phyloP scores from a whole-genome alignment of 192 early-diverging fungal species.

The Paraglomus occultum region DNA sequence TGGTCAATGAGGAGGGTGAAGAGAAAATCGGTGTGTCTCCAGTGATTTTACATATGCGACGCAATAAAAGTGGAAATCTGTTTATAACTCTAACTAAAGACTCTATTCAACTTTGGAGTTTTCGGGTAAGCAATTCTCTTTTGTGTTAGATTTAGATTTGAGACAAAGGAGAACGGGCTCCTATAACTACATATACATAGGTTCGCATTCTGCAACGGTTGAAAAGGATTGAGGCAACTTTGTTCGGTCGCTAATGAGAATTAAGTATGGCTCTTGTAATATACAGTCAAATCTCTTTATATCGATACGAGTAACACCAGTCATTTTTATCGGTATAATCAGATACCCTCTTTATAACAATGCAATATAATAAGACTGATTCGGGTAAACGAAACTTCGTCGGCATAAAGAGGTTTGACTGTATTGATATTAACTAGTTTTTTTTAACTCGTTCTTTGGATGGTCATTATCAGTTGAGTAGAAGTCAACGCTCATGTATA shows the following conservation, averaged over 20 bases:
- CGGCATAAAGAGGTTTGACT: no score
- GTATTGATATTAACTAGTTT: no score
- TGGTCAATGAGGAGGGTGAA: conserved; percentile 31
- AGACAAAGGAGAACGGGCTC: background rate
- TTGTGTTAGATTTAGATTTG: background rate
- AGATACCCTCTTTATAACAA: no score
- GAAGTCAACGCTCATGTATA: no score
- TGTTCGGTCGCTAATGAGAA: background rate
- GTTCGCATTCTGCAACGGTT: background rate
- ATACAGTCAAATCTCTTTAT: background rate
- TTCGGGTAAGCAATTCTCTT: conserved; percentile 48
- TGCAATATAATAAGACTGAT: no score
- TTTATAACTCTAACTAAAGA: conserved; percentile 62
- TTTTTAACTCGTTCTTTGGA: no score
- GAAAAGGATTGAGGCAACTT: background rate
- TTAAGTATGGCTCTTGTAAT: background rate
- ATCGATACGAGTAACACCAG: no score
- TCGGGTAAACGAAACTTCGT: no score
- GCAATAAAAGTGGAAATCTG: conserved; percentile 48
- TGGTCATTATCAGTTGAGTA: no score
- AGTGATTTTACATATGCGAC: conserved; percentile 46
- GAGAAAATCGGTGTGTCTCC: conserved; percentile 30
- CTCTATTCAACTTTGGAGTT: conserved; percentile 64
- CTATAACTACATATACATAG: background rate
- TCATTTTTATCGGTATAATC: no score